Conservation (phyloP, 139 green algal species). For the Picochlorum sp. region DNA sequence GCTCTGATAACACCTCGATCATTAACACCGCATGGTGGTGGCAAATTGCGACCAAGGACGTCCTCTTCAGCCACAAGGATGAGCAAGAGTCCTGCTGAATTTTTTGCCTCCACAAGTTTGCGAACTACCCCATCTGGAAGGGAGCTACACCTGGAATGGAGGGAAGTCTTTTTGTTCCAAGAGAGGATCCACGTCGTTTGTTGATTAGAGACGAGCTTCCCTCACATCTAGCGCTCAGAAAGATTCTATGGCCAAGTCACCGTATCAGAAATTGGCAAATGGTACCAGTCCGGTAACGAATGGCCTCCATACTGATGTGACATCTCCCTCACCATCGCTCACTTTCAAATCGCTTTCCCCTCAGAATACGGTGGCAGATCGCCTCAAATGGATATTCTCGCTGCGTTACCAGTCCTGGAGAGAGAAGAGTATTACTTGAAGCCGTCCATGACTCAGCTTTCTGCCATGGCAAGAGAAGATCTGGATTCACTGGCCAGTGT, state of each 20-base stretch:
- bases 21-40: conserved; percentile 47
- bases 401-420: conserved; percentile 22
- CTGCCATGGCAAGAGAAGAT: conserved; percentile 45
- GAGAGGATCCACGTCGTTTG: conserved; percentile 69
- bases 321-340: neutral
- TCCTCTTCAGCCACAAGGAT: conserved; percentile 13
- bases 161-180: conserved; percentile 42
- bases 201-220: conserved; percentile 69
- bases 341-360: neutral
- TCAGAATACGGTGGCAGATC: too few species aligned
- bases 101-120: conserved; percentile 1
- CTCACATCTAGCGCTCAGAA: conserved; percentile 24
- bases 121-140: neutral
- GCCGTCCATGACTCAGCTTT: conserved; percentile 42
- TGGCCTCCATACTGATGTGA: conserved; percentile 12
- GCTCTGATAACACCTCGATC: conserved; percentile 44
- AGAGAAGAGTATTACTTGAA: conserved; percentile 51
- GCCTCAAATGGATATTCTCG: conserved; percentile 17
- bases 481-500: conserved; percentile 38
- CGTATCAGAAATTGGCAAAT: too few species aligned
- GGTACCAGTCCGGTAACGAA: neutral
- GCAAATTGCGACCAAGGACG: conserved; percentile 29
- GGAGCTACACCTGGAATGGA: conserved; percentile 12
- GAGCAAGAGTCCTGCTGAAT: conserved; percentile 21
- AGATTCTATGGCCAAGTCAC: conserved; percentile 1